phyloP scores from a whole-genome alignment of 805 yeast species.

The Candida manassasensis region DNA sequence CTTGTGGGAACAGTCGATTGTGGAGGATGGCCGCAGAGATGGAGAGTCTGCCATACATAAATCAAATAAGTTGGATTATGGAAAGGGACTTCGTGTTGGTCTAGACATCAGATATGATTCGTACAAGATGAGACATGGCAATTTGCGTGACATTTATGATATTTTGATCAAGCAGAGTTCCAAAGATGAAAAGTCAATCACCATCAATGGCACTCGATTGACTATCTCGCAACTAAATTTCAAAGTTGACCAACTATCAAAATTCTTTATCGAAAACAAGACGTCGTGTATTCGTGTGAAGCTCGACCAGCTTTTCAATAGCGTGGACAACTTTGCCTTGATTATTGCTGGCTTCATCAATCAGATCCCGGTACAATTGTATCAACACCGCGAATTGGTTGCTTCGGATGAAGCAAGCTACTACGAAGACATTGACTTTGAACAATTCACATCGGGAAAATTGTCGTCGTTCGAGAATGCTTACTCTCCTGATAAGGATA shows the following conservation, averaged over 20 bases:
- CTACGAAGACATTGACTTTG: constrained; percentile 2
- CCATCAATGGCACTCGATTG: constrained; percentile 14
- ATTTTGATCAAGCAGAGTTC: constrained; percentile 33
- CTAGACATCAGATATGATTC: constrained; percentile 57
- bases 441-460: neutral
- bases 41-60: constrained; percentile 75
- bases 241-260: constrained; percentile 18
- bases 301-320: constrained; percentile 17
- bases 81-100: constrained; percentile 65
- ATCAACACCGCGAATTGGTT: constrained; percentile 15
- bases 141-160: constrained; percentile 69
- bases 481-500: constrained; percentile 30
- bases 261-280: constrained; percentile 13
- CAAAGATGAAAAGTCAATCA: constrained; percentile 16
- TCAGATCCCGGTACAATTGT: constrained; percentile 37
- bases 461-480: constrained; percentile 20
- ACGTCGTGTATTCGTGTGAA: constrained; percentile 21
- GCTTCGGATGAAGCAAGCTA: constrained; percentile 2
- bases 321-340: constrained; percentile 31
- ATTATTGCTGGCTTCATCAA: constrained; percentile 42
- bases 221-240: constrained; percentile 19
- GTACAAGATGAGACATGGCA: constrained; percentile 70
- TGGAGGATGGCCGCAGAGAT: constrained; percentile 57
- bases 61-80: constrained; percentile 69
- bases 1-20: constrained; percentile 58